A percentile compares a stretch with the other conserved stretches of the same genome.
phyloP scores from a whole-genome alignment of 768 basidiomycete genomes.

The Plicaturopsis crispa region DNA sequence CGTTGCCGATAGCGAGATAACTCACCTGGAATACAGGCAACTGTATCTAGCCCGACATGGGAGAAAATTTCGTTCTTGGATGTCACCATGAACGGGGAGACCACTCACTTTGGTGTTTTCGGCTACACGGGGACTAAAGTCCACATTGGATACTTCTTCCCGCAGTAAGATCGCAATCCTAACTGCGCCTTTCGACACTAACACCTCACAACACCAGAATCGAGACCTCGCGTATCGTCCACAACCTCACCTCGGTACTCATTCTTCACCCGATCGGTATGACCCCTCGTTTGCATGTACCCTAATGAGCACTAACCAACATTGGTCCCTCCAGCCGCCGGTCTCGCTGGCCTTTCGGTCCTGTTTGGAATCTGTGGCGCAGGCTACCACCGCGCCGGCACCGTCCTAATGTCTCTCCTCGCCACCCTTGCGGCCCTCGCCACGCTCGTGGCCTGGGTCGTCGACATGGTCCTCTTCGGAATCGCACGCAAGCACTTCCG shows the following conservation, averaged over 20 bases:
- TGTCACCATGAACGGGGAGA: constrained; percentile 28
- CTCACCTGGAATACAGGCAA: constrained; percentile 35
- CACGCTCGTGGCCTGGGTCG: constrained; percentile 61
- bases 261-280: constrained; percentile 77
- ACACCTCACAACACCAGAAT: constrained; percentile 31
- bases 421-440: constrained; percentile 59
- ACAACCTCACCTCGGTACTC: constrained; percentile 65
- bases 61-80: constrained; percentile 59
- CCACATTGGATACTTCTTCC: constrained; percentile 53
- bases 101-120: constrained; percentile 65
- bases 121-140: constrained; percentile 56
- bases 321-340: constrained; percentile 38
- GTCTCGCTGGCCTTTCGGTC: constrained; percentile 55
- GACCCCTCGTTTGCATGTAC: constrained; percentile 13
- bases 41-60: constrained; percentile 74
- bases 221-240: constrained; percentile 44
- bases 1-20: constrained; percentile 1
- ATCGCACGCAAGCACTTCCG: constrained; percentile 55
- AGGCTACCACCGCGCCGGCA: constrained; percentile 58
- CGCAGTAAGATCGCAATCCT: constrained; percentile 27
- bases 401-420: constrained; percentile 69
- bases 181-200: constrained; percentile 3
- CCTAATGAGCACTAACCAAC: constrained; percentile 1
- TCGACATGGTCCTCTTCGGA: constrained; percentile 79
- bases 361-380: constrained; percentile 64